phyloP scores from a whole-genome alignment of 805 yeast species.

The Saccharomycopsis sp. region DNA sequence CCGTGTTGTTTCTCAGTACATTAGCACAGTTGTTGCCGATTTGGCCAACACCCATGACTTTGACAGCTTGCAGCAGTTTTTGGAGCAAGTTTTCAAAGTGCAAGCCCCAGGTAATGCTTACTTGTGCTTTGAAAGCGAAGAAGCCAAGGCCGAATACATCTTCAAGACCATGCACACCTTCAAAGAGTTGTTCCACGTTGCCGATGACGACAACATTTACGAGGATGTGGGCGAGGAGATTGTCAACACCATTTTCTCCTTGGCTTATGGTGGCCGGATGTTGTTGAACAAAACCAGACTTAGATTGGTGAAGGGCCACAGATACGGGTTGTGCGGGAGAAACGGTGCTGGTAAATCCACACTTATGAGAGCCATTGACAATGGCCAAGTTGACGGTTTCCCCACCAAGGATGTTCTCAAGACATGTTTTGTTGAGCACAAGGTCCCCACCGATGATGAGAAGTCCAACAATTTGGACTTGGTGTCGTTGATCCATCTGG shows the following conservation, averaged over 20 bases:
- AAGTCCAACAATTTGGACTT: slow-evolving; percentile 66
- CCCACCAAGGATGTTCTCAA: slow-evolving; percentile 79
- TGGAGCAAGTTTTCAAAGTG: slow-evolving; percentile 31
- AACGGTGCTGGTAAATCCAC: slow-evolving; percentile 99
- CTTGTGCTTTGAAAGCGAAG: slow-evolving; percentile 25
- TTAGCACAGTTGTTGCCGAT: slow-evolving; percentile 44
- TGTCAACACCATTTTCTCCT: slow-evolving; percentile 88
- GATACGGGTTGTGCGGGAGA: slow-evolving; percentile 96
- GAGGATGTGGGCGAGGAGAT: slow-evolving; percentile 80
- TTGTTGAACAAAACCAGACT: slow-evolving; percentile 84
- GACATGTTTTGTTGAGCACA: slow-evolving; percentile 96
- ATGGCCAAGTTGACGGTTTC: slow-evolving; percentile 96
- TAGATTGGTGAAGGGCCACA: slow-evolving; percentile 84
- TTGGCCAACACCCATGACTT: slow-evolving; percentile 72
- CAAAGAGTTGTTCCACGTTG: slow-evolving; percentile 46
- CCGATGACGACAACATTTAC: slow-evolving; percentile 45
- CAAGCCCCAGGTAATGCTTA: slow-evolving; percentile 21
- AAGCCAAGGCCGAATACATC: slow-evolving; percentile 33
- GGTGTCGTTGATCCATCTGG: slow-evolving; percentile 79
- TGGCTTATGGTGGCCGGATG: slow-evolving; percentile 98
- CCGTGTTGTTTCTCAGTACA: slow-evolving; percentile 36
- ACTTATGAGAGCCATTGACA: slow-evolving; percentile 90
- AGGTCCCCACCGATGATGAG: slow-evolving; percentile 80
- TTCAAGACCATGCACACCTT: slow-evolving; percentile 39
- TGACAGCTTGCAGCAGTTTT: slow-evolving; percentile 48